Evolutionary conservation across 208 protist genomes (phyloP), one percentile per base, ranked within the genome.

Genomic region (Trypanosoma lewisi): DNA sequence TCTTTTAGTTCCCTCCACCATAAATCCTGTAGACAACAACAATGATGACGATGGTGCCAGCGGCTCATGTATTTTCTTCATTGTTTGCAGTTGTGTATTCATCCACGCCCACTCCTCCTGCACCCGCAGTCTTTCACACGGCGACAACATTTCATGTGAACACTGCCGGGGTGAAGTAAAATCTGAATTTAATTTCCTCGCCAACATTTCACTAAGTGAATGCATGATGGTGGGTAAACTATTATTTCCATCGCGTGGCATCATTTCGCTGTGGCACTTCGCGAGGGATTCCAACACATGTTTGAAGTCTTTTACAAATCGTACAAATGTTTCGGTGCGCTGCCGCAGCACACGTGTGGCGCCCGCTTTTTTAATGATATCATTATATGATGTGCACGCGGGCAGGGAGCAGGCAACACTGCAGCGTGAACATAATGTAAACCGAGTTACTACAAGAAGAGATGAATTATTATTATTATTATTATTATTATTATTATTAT

Each of bases 401-500:
- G 71, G 58, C 9, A 45, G 36, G 23, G 64, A 44, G 28, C 73
- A 67, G 25, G 78, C 82, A 0, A 33, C 50, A 42, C 64, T 74
- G 63, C 82, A 88, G 6, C 70, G 53, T 16, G 41, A 28, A 49
- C 82, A 85, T 11, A 85, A 70, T 4, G 78, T 77, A 21, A 85
- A 48, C 19, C 55, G n/a, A 34, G 60, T 62, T 5, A 63, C 41
- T 9, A 23, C n/a, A 9, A 19, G 23, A 33, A 2, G 39, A 34
- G 8, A 3, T 30, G 21, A 31, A 39, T 6, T 28, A n/a, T 4
- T 19, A 23, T 12, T 25, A 23, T 4, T 33, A 19, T 34, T 33
- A 6, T 9, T 39, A 6, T 55, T 36, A 39, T 14, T 16, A 39
- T 39, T 4, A 4, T 39, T 4, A 39, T 39, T 14, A 39, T 39